Percentiles rank a stretch among this genome's conserved stretches.
phyloP scores from a whole-genome alignment of 2,329 filamentous ascomycete species.

The Exophiala sp. region DNA sequence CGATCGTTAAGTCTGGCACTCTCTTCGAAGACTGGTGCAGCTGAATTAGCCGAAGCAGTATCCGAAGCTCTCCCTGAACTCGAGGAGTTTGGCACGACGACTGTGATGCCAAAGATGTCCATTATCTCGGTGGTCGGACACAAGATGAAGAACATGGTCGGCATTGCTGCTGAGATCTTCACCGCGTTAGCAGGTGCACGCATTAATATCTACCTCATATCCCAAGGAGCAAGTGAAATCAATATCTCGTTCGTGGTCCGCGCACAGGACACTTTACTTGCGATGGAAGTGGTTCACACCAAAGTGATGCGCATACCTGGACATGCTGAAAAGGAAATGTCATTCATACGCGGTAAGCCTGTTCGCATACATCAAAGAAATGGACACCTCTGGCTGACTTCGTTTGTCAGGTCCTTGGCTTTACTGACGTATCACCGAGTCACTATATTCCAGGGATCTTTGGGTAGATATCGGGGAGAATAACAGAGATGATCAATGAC shows the following conservation, averaged over 20 bases:
- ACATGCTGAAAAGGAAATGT: slow-evolving; percentile 3
- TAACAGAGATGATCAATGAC: no score
- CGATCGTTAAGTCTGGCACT: slow-evolving; percentile 92
- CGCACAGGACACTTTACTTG: slow-evolving; percentile 80
- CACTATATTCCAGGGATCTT: no score
- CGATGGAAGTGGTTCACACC: slow-evolving; percentile 93
- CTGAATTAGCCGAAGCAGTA: slow-evolving; percentile 60
- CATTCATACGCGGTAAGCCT: not conserved
- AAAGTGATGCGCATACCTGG: slow-evolving; percentile 63
- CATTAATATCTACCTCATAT: slow-evolving; percentile 99
- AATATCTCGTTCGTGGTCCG: slow-evolving; percentile 98
- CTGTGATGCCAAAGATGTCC: slow-evolving; percentile 85
- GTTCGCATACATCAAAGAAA: not conserved
- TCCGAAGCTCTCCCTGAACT: slow-evolving; percentile 66
- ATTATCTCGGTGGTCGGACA: slow-evolving; percentile 91
- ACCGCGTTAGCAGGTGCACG: slow-evolving; percentile 86
- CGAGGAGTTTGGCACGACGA: slow-evolving; percentile 78
- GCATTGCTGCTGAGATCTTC: slow-evolving; percentile 91
- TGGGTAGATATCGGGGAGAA: no score
- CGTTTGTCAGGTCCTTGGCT: slow-evolving; percentile 6
- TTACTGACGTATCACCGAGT: not conserved
- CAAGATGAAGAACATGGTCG: slow-evolving; percentile 96
- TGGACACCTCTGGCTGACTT: not conserved
- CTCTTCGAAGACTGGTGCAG: slow-evolving; percentile 55
- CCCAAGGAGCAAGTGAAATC: slow-evolving; percentile 97